Evolutionary conservation across 176 grass and related monocot species (phyloP).

Genomic region (Panicum miliaceum): DNA sequence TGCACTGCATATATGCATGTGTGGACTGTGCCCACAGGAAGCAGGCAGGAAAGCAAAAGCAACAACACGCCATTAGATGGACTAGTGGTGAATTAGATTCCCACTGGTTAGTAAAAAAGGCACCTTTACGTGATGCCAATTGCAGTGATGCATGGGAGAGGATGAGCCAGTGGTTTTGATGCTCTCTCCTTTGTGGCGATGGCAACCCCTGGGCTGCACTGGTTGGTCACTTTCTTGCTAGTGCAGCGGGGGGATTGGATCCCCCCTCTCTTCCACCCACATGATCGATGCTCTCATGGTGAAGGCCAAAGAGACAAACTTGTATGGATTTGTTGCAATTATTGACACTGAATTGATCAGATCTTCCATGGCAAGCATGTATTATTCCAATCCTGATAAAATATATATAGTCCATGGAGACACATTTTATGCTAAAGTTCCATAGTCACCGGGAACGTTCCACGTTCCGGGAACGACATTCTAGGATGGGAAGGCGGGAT

Average conservation of each 20-base stretch:
- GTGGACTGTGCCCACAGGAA: conserved; percentile 30
- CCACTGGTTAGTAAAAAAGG: conserved; percentile 28
- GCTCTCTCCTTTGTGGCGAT: conserved; percentile 47
- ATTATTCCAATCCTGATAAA: conserved; percentile 33
- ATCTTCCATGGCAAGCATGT: conserved; percentile 48
- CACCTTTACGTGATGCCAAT: conserved; percentile 29
- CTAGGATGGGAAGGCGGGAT: too few relatives aligned
- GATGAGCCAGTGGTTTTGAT: conserved; percentile 36
- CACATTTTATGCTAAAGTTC: background rate
- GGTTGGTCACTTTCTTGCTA: conserved; percentile 45
- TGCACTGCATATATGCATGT: background rate
- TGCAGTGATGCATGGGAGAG: conserved; percentile 34
- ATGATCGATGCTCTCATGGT: conserved; percentile 23
- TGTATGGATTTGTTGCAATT: conserved; percentile 32
- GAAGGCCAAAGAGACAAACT: conserved; percentile 24
- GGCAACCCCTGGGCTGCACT: conserved; percentile 30
- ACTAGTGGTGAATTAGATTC: conserved; percentile 53
- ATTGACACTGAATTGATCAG: conserved; percentile 23
- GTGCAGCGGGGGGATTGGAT: conserved; percentile 34
- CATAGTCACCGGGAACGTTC: too few relatives aligned
- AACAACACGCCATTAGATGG: conserved; percentile 1
- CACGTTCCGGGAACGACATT: too few relatives aligned
- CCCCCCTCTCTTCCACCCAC: background rate
- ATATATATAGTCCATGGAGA: background rate
- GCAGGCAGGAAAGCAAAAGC: background rate